These are phyloP conservation scores for Salix brachista DNA, from an alignment of 345 rosid genomes.

Conservation along the genomic window DNA sequence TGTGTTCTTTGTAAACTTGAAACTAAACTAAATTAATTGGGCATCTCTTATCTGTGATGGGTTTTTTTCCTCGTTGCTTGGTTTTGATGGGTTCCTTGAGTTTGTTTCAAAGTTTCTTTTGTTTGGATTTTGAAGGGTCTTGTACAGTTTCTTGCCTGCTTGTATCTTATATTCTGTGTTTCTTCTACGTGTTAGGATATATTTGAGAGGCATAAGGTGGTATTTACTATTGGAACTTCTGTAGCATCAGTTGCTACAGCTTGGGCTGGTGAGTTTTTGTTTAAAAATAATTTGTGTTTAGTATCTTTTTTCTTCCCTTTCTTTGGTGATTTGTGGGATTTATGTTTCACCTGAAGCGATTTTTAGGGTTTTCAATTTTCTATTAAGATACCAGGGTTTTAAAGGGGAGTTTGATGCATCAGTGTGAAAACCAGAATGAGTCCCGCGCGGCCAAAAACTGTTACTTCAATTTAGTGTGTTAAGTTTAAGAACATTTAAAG, in stretches of 20 bases:
- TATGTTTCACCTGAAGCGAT: background rate
- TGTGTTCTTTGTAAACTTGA: background rate
- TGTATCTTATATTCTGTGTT: background rate
- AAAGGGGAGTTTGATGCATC: no score
- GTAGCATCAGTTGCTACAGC: conserved; percentile 89
- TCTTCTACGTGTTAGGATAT: conserved; percentile 45
- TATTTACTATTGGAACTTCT: conserved; percentile 88
- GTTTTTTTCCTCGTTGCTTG: background rate
- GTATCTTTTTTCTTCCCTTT: background rate
- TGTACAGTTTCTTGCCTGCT: background rate
- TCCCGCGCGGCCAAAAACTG: no score
- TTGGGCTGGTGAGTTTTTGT: conserved; percentile 62
- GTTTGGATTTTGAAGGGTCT: background rate
- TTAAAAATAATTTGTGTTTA: background rate
- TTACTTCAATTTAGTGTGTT: no score
- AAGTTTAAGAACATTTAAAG: no score
- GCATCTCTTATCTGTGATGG: background rate
- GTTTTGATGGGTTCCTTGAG: background rate
- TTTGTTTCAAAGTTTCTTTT: background rate
- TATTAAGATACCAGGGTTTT: no score
- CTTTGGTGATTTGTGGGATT: background rate
- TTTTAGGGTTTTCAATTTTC: no score
- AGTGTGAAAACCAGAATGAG: no score
- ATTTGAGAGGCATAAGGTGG: conserved; percentile 83
- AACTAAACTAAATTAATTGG: no score